Evolutionary conservation across 2,329 filamentous ascomycete genomes (phyloP).

Genomic region (Sporothrix brunneoviolacea): DNA sequence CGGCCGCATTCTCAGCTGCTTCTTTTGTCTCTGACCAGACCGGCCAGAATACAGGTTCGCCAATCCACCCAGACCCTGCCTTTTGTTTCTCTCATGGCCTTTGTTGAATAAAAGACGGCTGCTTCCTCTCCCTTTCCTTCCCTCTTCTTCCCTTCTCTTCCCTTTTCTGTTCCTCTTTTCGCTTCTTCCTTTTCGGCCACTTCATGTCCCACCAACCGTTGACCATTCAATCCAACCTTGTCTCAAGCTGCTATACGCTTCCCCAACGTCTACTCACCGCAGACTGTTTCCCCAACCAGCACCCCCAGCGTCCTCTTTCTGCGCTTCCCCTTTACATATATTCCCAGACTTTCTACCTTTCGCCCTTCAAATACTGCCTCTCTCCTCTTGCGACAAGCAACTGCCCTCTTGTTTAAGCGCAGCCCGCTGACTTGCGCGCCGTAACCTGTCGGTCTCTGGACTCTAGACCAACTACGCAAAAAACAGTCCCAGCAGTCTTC

Average conservation of each 20-base stretch:
- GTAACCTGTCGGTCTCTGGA: not conserved
- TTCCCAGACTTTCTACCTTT: not conserved
- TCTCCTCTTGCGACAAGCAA: not conserved
- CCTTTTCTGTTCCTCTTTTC: not conserved
- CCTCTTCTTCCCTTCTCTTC: not conserved
- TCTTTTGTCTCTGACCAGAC: constrained; percentile 12
- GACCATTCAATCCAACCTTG: not conserved
- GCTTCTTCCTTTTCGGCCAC: not conserved
- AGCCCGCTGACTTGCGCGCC: constrained; percentile 6
- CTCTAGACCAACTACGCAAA: constrained; percentile 11
- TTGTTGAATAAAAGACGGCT: not conserved
- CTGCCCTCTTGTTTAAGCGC: not conserved
- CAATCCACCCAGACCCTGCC: not conserved
- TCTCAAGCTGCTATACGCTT: not conserved
- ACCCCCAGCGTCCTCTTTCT: not conserved
- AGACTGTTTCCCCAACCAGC: not conserved
- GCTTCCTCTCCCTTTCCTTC: not conserved
- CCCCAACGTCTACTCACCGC: constrained; percentile 2
- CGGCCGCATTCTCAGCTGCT: constrained; percentile 13
- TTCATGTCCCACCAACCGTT: not conserved
- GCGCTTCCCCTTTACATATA: not conserved
- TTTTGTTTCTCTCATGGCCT: not conserved
- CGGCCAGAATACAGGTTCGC: constrained; percentile 13
- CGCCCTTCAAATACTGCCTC: not conserved
- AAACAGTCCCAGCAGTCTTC: constrained; percentile 23